These are phyloP conservation scores for Chenopodium album DNA, from an alignment of 148 eudicot genomes.

Conservation along the genomic window DNA sequence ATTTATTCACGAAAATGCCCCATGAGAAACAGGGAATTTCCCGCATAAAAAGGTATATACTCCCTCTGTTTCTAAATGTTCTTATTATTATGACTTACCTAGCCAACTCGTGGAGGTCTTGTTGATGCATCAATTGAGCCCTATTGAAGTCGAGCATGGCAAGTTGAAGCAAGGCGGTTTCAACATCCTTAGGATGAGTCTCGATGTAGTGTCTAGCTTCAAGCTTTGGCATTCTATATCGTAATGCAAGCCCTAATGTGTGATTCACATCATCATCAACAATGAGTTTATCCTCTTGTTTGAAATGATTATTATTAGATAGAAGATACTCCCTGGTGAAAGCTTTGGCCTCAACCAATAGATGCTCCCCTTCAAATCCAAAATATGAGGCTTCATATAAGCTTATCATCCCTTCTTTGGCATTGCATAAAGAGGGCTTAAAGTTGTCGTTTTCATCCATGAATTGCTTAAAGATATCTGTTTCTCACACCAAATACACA, in stretches of 20 bases:
- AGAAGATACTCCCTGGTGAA: constrained; percentile 19
- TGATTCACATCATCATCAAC: not conserved
- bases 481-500: not conserved
- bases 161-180: constrained; percentile 18
- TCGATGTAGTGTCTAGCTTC: constrained; percentile 13
- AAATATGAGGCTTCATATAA: constrained; percentile 47
- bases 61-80: too few relatives aligned
- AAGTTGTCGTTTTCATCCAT: constrained; percentile 30
- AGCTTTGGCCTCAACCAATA: constrained; percentile 31
- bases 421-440: constrained; percentile 8
- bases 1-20: too few relatives aligned
- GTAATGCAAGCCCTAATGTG: constrained; percentile 22
- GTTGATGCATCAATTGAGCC: constrained; percentile 15
- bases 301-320: too few relatives aligned
- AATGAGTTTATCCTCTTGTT: too few relatives aligned
- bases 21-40: too few relatives aligned
- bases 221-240: not conserved
- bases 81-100: constrained; percentile 1
- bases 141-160: constrained; percentile 28
- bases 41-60: too few relatives aligned
- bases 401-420: constrained; percentile 33
- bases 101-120: constrained; percentile 30
- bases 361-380: constrained; percentile 31
- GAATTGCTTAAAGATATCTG: constrained; percentile 38
- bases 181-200: not conserved